phyloP scores from a whole-genome alignment of 2,329 filamentous ascomycete species.

The Ophiocordyceps camponoti-rufipedis region DNA sequence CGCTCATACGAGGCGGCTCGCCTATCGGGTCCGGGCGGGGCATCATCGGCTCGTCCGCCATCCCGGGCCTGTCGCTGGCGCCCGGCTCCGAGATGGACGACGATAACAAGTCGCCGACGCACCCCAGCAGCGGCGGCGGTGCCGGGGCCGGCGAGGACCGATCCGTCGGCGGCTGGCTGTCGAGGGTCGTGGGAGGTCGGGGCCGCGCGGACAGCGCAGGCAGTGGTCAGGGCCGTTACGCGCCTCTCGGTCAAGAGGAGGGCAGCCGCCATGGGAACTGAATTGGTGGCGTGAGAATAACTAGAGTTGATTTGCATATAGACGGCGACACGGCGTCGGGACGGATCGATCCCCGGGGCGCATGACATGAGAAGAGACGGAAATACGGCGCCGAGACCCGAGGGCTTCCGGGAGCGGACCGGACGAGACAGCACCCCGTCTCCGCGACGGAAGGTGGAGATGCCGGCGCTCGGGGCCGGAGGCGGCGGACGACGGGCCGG shows the following conservation, averaged over 20 bases:
- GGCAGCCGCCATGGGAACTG: constrained; percentile 8
- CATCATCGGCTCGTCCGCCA: constrained; percentile 43
- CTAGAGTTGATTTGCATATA: constrained; percentile 18
- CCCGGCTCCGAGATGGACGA: constrained; percentile 43
- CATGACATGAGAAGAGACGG: too few relatives aligned
- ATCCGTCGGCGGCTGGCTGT: constrained; percentile 31
- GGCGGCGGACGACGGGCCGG: too few relatives aligned
- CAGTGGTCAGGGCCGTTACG: constrained; percentile 22
- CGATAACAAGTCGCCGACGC: constrained; percentile 22
- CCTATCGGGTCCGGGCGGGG: constrained; percentile 51
- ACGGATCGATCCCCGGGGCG: too few relatives aligned
- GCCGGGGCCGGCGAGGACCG: constrained; percentile 14
- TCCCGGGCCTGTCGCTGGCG: constrained; percentile 69
- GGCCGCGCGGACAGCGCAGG: constrained; percentile 18
- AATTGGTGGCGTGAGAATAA: neutral
- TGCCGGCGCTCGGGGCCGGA: too few relatives aligned
- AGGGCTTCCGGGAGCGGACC: too few relatives aligned
- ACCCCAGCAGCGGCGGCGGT: constrained; percentile 4
- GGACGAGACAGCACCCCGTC: too few relatives aligned
- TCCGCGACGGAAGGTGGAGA: too few relatives aligned
- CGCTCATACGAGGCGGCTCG: constrained; percentile 61
- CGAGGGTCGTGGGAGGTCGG: constrained; percentile 17
- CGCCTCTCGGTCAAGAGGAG: constrained; percentile 22
- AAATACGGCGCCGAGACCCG: too few relatives aligned
- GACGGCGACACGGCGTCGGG: constrained; percentile 6